Base-by-base conservation (phyloP, 257 asterid genomes). In the Lithospermum erythrorhizon region DNA sequence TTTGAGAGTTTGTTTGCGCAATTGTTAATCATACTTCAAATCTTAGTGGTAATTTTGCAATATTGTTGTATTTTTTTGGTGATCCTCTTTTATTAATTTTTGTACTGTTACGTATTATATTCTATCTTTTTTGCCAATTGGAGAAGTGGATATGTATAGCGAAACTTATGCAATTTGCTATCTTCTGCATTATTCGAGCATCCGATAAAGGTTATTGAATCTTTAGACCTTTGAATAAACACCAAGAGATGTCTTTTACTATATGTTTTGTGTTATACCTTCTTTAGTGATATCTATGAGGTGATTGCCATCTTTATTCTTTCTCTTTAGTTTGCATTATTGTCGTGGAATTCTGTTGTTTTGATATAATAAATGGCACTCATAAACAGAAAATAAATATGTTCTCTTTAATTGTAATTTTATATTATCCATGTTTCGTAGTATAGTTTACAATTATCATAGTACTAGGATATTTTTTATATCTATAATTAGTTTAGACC, bases 221-320 rank as follows among this genome's bases (percentile, higher is more conserved):
- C 73, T 69, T 66, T 69, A 62, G 75, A 59, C 70, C 41, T 63
- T 23, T 20, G 59, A 69, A 61, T 32, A 7, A 59, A 63, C 32
- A 62, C 24, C 61, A 51, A 24, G 22, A 16, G 32, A 1, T 45
- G 68, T 14, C 25, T 48, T 51, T 60, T 60, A 9, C 27, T 30
- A 48, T 35, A 9, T 32, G 27, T 66, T 51, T 21, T 3, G 17
- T 53, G 15, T 21, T 15, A 16, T 35, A 10, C 45, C 9, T 32
- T 55, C 58, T 45, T 30, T 53, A 23, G 52, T 67, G 49, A 18
- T 49, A 48, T 55, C 51, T 32, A 32, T 17, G 10, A 6, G 48
- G 48, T 58, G 21, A 35, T 35, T 35, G 11, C 22, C 23, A 45
- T 70, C 62, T 67, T 63, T 71, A 20, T 57, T 57, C 13, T 55